A percentile compares a stretch with the other conserved stretches of the same genome.
These are phyloP conservation scores for Telfairia occidentalis DNA, from an alignment of 331 rosid genomes.

Conservation along the genomic window DNA sequence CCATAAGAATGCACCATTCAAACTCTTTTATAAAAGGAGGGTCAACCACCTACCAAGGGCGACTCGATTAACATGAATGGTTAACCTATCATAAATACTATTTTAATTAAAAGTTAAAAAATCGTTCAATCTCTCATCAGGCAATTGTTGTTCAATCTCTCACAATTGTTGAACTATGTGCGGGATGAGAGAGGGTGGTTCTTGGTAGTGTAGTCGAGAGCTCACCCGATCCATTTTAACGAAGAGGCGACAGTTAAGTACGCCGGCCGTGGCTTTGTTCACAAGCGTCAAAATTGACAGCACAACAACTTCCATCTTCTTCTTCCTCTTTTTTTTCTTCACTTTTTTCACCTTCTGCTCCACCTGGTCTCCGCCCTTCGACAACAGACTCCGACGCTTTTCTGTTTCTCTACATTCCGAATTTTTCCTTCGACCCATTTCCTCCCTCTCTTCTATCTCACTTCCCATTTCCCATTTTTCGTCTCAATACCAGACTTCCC, in stretches of 20 bases:
- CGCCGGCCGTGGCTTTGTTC: conserved; percentile 5
- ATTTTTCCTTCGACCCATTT: not conserved
- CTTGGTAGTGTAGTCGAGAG: not conserved
- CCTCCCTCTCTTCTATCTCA: too few relatives aligned
- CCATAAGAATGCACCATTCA: too few relatives aligned
- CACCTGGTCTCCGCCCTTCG: not conserved
- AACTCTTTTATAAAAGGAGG: too few relatives aligned
- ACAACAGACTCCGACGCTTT: not conserved
- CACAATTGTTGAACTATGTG: too few relatives aligned
- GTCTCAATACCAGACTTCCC: not conserved
- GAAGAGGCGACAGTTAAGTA: conserved; percentile 2
- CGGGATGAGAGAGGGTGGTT: not conserved
- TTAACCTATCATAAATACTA: too few relatives aligned
- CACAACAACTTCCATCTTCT: not conserved
- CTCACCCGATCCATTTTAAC: not conserved
- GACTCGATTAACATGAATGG: too few relatives aligned
- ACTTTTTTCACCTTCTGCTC: too few relatives aligned
- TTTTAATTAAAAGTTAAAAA: too few relatives aligned
- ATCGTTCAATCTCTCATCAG: too few relatives aligned
- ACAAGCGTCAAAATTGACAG: not conserved
- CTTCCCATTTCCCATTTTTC: not conserved
- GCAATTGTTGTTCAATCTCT: too few relatives aligned
- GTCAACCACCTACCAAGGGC: too few relatives aligned
- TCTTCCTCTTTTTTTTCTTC: not conserved
- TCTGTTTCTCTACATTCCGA: not conserved